Base-by-base conservation (phyloP, 495 filamentous ascomycete species). In the Aspergillus olivimuriae region DNA sequence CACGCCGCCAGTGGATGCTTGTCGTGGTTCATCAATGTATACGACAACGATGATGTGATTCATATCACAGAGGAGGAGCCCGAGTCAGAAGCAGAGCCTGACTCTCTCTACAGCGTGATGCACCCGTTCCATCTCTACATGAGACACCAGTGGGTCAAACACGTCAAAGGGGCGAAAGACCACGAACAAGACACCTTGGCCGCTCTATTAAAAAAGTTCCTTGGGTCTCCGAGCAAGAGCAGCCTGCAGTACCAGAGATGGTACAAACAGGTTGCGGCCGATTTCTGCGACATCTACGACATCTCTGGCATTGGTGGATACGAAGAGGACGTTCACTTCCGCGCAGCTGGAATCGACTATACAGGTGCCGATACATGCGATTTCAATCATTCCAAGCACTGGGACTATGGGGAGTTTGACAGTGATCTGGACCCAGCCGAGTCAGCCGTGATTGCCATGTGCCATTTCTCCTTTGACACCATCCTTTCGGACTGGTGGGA, bases 401-500 rank as follows among this genome's bases (percentile, higher is more conserved):
- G 34, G 14, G 34, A 6, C 24, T 11, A 6, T 11, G 24, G 9
- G 12, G 37, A 44, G 11, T 16, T 49, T n/a, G 34, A 24, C 41
- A 35, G 21, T 21, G 44, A 40, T 23, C 37, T 35, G 5, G 22
- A 10, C 4, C 48, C 48, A 24, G 38, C 34, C 0, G 17, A 51
- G 9, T 4, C 18, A 15, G 3, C 51, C 12, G 38, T 53, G 17
- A 61, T 55, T 19, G 44, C 56, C 9, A 53, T 58, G 22, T 67
- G 59, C 30, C 37, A 40, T 16, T 60, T 64, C 28, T 42, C 47
- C 4, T 41, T 63, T 34, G 46, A 50, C 36, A 34, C 26, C 18
- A 34, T 57, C 24, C 33, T 67, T 12, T 48, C 45, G 8, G 56
- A 60, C 28, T 63, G 59, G 63, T 62, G 56, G 57, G 26, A 52